These are phyloP conservation scores for Aureobasidium sp. DNA, from an alignment of 2,329 filamentous ascomycete species.

Conservation along the genomic window DNA sequence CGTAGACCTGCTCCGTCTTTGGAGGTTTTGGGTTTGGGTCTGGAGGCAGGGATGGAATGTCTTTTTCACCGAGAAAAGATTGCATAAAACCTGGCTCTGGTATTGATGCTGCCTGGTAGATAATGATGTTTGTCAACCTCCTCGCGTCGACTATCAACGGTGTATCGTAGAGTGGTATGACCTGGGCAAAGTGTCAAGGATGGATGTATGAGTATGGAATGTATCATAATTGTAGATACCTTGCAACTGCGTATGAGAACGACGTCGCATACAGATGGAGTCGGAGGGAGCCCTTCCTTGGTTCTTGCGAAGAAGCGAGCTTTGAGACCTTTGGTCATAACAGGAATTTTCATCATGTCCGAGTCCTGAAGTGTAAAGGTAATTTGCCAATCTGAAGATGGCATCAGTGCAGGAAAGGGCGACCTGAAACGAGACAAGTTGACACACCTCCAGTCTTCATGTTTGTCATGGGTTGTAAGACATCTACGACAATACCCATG, in stretches of 20 bases:
- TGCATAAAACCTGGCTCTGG: conserved; percentile 22
- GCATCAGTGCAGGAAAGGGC: not conserved
- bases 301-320: conserved; percentile 54
- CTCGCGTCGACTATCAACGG: conserved; percentile 7
- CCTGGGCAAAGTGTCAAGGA: conserved; percentile 9
- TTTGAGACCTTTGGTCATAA: conserved; percentile 30
- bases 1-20: conserved; percentile 25
- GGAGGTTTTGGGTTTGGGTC: conserved; percentile 14
- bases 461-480: conserved; percentile 38
- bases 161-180: not conserved
- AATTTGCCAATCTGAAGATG: conserved; percentile 17
- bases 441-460: conserved; percentile 44
- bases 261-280: conserved; percentile 49
- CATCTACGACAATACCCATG: conserved; percentile 63
- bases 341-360: conserved; percentile 14
- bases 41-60: conserved; percentile 15
- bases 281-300: conserved; percentile 25
- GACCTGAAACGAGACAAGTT: not conserved
- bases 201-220: too few relatives aligned
- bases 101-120: conserved; percentile 19
- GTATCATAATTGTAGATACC: conserved; percentile 10
- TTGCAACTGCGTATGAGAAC: conserved; percentile 46
- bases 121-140: conserved; percentile 16
- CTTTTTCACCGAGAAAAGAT: conserved; percentile 18
- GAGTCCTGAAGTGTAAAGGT: conserved; percentile 33